Conservation (phyloP, 148 eudicot species). For the Rhododendron simsii region DNA sequence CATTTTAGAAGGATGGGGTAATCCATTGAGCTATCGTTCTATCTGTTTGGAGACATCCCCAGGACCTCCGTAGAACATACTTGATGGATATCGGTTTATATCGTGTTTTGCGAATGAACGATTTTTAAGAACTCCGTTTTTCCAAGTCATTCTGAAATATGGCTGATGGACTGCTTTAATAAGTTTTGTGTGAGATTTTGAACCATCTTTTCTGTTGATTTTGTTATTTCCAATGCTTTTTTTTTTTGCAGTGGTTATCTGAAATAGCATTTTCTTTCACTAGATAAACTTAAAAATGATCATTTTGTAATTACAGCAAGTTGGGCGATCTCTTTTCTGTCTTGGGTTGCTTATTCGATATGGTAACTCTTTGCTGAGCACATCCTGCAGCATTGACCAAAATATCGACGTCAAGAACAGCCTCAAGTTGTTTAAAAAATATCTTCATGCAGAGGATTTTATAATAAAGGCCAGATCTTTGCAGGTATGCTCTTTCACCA, state of each 20-base stretch:
- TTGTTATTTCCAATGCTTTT: background rate
- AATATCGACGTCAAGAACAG: slow-evolving; percentile 50
- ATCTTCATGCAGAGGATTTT: slow-evolving; percentile 84
- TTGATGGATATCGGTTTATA: background rate
- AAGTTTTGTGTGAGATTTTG: background rate
- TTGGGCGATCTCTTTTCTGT: slow-evolving; percentile 89
- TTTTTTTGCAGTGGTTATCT: background rate
- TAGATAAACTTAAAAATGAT: background rate
- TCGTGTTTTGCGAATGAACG: background rate
- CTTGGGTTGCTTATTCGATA: slow-evolving; percentile 94
- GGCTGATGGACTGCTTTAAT: background rate
- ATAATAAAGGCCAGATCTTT: slow-evolving; percentile 76
- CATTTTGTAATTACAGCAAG: slow-evolving; percentile 53
- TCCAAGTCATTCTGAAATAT: background rate
- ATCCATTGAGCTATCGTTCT: background rate
- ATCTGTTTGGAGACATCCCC: background rate
- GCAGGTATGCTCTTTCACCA: slow-evolving; percentile 50
- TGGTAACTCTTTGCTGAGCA: slow-evolving; percentile 54
- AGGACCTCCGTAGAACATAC: background rate
- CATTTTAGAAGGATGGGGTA: background rate
- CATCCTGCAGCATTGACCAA: slow-evolving; percentile 32
- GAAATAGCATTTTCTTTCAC: background rate
- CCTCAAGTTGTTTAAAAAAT: slow-evolving; percentile 72
- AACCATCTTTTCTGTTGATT: background rate
- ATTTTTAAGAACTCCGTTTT: background rate